Percentiles rank a stretch among this genome's conserved stretches.
Evolutionary conservation across 202 grass and related monocot genomes (phyloP).

Genomic region (Panicum virgatum): DNA sequence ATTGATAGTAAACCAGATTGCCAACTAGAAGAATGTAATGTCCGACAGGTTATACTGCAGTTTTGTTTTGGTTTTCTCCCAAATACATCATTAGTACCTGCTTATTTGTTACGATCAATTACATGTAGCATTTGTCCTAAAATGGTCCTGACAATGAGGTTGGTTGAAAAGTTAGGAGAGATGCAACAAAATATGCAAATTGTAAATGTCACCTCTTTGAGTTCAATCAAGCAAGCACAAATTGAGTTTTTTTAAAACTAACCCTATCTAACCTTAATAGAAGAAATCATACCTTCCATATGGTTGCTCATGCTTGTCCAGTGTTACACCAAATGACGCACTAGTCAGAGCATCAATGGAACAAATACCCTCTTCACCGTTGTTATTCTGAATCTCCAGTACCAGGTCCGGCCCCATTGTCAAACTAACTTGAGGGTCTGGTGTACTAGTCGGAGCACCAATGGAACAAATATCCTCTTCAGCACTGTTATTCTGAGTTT

Average conservation of each 20-base stretch:
- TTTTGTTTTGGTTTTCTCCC: neutral
- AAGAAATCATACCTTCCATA: conserved; percentile 45
- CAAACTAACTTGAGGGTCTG: conserved; percentile 26
- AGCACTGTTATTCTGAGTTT: conserved; percentile 6
- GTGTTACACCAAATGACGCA: conserved; percentile 8
- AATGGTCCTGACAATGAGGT: neutral
- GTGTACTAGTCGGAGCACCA: conserved; percentile 27
- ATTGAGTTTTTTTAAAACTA: neutral
- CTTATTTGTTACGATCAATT: neutral
- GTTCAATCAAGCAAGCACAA: conserved; percentile 23
- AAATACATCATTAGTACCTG: neutral
- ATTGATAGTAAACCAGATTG: conserved; percentile 17
- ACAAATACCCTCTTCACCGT: conserved; percentile 24
- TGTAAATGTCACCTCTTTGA: neutral
- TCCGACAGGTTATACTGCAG: neutral
- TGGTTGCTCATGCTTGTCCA: conserved; percentile 17
- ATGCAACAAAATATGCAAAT: neutral
- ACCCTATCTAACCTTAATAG: conserved; percentile 20
- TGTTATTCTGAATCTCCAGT: conserved; percentile 27
- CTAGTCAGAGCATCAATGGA: conserved; percentile 29
- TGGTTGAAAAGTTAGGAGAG: neutral
- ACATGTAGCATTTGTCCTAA: neutral
- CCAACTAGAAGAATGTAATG: conserved; percentile 25
- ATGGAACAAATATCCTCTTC: conserved; percentile 32
- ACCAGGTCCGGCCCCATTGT: neutral